Base-by-base conservation (phyloP, 2,329 filamentous ascomycete species). In the Apiospora phragmitis region DNA sequence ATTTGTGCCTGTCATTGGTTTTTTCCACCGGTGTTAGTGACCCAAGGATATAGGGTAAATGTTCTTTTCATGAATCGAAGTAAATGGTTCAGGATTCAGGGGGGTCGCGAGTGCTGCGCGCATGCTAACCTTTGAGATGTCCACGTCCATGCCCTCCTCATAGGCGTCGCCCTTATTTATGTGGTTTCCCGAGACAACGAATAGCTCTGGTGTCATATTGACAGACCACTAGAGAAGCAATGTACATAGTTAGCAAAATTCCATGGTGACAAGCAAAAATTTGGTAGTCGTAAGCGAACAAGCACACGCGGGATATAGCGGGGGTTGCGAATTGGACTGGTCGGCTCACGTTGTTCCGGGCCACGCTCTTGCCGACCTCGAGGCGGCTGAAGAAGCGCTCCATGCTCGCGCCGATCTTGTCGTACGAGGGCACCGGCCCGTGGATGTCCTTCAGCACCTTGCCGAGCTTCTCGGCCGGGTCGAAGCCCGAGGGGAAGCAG, bases 331-430 rank as follows among this genome's bases (percentile, higher is more conserved):
- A 29, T 43, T 66, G n/a, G 11, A 9, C 11, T 2, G 26, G 1
- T 11, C 21, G 7, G 77, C 81, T 73, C 70, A 87, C 87, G 43
- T 89, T 89, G 5, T 83, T 77, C n/a, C 87, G 77, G 76, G 85
- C 87, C 1, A 84, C 84, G 65, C 79, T 81, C 75, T 82, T 87
- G 0, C 86, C 87, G 0, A 84, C 84, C 69, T 85, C 80, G 0
- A 89, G 68, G 66, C 81, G 83, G 3, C 76, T 74, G 72, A 89
- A 89, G 76, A 86, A 88, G 7, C 82, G 81, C 76, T 89, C 87
- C 86, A 89, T 88, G 71, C 86, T 88, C 0, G 79, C 75, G 0
- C 84, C 86, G 38, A 89, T 88, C 78, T 85, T 88, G 21, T 87
- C 83, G 69, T 88, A 89, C 0, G 81, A 80, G 0, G 88, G 88